Evolutionary conservation across 2,329 filamentous ascomycete genomes (phyloP).

Genomic region (Mycosphaerelloides madeirae): DNA sequence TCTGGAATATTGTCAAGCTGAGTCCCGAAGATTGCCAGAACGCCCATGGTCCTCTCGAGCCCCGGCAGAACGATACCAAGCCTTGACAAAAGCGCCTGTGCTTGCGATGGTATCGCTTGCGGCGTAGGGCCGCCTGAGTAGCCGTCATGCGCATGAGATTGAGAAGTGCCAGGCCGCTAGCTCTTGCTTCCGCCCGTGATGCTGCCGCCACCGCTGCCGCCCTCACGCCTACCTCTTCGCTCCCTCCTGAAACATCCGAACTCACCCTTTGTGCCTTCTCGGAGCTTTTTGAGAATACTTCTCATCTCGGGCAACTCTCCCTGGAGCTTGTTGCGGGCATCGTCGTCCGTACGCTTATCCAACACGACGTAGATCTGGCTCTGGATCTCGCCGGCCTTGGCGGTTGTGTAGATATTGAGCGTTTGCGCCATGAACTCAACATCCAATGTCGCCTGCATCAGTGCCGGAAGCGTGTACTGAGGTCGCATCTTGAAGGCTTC

Average conservation of each 20-base stretch:
- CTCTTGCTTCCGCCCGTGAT: background rate
- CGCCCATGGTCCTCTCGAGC: too few species aligned
- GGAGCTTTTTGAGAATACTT: constrained; percentile 73
- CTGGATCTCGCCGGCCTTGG: constrained; percentile 74
- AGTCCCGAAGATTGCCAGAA: too few species aligned
- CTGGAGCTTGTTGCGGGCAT: constrained; percentile 73
- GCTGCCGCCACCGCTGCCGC: constrained; percentile 2
- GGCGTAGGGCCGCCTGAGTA: too few species aligned
- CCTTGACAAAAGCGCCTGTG: too few species aligned
- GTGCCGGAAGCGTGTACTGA: constrained; percentile 69
- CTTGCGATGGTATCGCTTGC: too few species aligned
- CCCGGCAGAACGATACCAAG: too few species aligned
- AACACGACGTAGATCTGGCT: constrained; percentile 88
- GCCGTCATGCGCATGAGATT: too few species aligned
- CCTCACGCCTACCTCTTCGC: constrained; percentile 14
- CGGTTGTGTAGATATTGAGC: constrained; percentile 80
- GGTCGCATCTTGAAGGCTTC: constrained; percentile 63
- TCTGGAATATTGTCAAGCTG: too few species aligned
- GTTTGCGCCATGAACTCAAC: constrained; percentile 97
- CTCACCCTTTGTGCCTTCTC: constrained; percentile 76
- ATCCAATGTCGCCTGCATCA: constrained; percentile 96
- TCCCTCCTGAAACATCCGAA: constrained; percentile 48
- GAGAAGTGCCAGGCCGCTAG: background rate
- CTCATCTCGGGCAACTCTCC: constrained; percentile 87
- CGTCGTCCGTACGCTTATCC: constrained; percentile 82